Evolutionary conservation across 371 early-diverging fungal species (phyloP), one percentile per base, ranked within the genome.

Genomic region (Coemansia sp.): DNA sequence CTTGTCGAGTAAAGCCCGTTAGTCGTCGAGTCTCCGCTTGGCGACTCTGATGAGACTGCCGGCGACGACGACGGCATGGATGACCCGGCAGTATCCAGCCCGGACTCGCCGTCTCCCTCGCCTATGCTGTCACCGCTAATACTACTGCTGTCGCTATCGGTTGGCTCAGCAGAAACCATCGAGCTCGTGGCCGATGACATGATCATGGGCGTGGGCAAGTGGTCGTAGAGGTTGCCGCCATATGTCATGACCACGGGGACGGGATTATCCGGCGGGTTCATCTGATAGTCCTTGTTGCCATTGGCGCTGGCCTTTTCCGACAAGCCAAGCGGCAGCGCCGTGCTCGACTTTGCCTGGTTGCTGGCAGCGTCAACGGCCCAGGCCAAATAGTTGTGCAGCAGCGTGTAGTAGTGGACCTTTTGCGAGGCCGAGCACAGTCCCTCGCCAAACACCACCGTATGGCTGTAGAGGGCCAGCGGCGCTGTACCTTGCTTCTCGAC

Each of bases 381-480:
- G 7, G 58, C 58, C 24, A 71, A 33, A 8, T 69, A 71, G 56
- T 62, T 71, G 37, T 40, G 42, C 12, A 71, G 36, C 29, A 58
- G 31, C 2, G 55, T 55, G 37, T 63, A 71, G 39, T 71, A 71
- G 51, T 63, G 48, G 10, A 54, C 62, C 69, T 62, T 50, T 11
- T 48, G 46, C 48, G 34, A 36, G 11, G 42, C 36, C 39, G 62
- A 58, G 52, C 72, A 71, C 3, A 71, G 49, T 0, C 60, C 60
- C 18, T 49, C 31, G 38, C 72, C 72, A 54, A 67, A 67, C 3
- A 71, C 72, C 2, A 62, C 72, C 0, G 72, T 58, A 36, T 71
- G 72, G 34, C 72, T 71, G 55, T 62, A 71, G 8, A 71, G 32
- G 10, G 69, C 72, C n/a, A 61, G 42, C 0, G 72, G 72, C 3